Evolutionary conservation across 192 early-diverging fungal species (phyloP).

Genomic region (Geranomyces michiganensis): DNA sequence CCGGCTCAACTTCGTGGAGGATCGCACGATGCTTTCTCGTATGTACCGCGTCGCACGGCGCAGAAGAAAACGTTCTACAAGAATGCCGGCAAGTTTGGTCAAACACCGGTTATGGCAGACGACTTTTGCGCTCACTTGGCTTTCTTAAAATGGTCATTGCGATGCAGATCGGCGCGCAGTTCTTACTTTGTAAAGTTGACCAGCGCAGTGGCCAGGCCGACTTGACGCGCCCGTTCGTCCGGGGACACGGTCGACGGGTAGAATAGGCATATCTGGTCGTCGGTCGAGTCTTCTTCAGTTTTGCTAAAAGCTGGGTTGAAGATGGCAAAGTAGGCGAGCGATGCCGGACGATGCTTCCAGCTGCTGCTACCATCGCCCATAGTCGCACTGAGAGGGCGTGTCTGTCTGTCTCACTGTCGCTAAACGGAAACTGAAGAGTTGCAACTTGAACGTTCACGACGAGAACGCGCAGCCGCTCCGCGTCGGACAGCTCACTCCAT

Average conservation of each 20-base stretch:
- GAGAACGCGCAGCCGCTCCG: too few relatives aligned
- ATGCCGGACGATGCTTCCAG: conserved; percentile 13
- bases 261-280: conserved; percentile 35
- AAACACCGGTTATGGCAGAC: too few relatives aligned
- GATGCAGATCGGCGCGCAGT: too few relatives aligned
- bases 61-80: conserved; percentile 34
- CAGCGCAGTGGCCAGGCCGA: conserved; percentile 38
- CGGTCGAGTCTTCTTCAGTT: conserved; percentile 19
- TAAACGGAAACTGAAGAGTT: too few relatives aligned
- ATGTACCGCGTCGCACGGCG: conserved; percentile 35
- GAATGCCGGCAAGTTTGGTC: too few relatives aligned
- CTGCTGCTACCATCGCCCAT: too few relatives aligned
- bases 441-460: too few relatives aligned
- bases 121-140: too few relatives aligned
- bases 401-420: too few relatives aligned
- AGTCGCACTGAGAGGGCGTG: too few relatives aligned
- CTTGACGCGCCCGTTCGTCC: conserved; percentile 32
- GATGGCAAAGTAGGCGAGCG: conserved; percentile 9
- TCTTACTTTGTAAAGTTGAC: conserved; percentile 36
- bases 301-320: conserved; percentile 23
- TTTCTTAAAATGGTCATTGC: too few relatives aligned
- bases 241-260: conserved; percentile 22
- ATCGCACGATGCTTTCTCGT: conserved; percentile 34
- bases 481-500: too few relatives aligned
- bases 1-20: conserved; percentile 29